phyloP scores from a whole-genome alignment of 2,329 filamentous ascomycete genomes.

The Plectosphaerella sp. region DNA sequence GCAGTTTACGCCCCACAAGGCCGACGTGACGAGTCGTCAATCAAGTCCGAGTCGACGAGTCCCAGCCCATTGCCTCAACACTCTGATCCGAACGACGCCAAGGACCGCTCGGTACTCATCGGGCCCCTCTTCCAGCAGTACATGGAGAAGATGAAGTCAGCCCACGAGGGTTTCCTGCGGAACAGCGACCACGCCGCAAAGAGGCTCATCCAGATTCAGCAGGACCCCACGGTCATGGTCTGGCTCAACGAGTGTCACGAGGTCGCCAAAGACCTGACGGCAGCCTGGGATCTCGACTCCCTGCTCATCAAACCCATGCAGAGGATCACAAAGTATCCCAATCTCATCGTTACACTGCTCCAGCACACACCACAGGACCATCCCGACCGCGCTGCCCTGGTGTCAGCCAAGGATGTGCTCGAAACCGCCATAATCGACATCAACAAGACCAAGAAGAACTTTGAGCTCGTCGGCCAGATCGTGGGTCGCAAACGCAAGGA shows the following conservation, averaged over 20 bases:
- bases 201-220: slow-evolving; percentile 57
- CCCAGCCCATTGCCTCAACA: slow-evolving; percentile 4
- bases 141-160: slow-evolving; percentile 55
- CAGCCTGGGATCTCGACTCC: slow-evolving; percentile 92
- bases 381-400: slow-evolving; percentile 69
- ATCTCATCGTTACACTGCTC: slow-evolving; percentile 75
- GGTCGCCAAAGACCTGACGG: slow-evolving; percentile 86
- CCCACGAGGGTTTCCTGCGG: slow-evolving; percentile 58
- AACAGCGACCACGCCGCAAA: slow-evolving; percentile 60
- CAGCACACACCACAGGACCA: slow-evolving; percentile 78
- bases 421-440: slow-evolving; percentile 76
- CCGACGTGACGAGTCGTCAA: slow-evolving; percentile 38
- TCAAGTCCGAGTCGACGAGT: slow-evolving; percentile 28
- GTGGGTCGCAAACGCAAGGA: slow-evolving; percentile 83
- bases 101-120: slow-evolving; percentile 47
- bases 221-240: slow-evolving; percentile 62
- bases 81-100: slow-evolving; percentile 41
- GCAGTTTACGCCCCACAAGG: slow-evolving; percentile 69
- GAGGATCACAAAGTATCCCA: slow-evolving; percentile 87
- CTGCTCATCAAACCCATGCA: slow-evolving; percentile 97
- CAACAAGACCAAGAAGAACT: slow-evolving; percentile 93
- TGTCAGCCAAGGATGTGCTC: slow-evolving; percentile 44
- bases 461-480: slow-evolving; percentile 86
- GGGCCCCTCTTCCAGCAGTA: slow-evolving; percentile 52
- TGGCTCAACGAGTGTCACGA: slow-evolving; percentile 94